These are phyloP conservation scores for Omphalea diandra DNA, from an alignment of 441 rosid species.

Conservation along the genomic window DNA sequence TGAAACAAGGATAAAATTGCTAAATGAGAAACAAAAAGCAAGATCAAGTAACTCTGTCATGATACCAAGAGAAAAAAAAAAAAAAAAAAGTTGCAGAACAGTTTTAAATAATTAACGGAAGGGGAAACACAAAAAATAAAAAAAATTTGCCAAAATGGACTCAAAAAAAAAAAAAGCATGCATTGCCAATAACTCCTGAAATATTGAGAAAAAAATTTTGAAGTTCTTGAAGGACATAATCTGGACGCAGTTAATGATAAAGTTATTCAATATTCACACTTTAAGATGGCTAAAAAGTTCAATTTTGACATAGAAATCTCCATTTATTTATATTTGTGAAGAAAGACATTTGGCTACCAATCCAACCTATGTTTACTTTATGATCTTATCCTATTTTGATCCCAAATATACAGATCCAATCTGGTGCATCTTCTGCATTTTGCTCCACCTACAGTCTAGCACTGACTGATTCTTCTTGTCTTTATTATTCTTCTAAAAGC, in stretches of 20 bases:
- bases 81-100: too few relatives aligned
- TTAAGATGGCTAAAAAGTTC: too few relatives aligned
- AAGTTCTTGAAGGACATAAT: background rate
- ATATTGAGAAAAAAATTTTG: background rate
- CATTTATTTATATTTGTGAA: background rate
- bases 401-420: background rate
- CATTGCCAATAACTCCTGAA: background rate
- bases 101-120: too few relatives aligned
- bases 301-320: background rate
- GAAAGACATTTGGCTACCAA: background rate
- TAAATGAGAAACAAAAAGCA: background rate
- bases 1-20: slow-evolving; percentile 31
- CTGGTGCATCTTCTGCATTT: background rate
- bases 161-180: background rate
- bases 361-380: background rate
- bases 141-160: slow-evolving; percentile 1
- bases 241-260: background rate
- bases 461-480: background rate
- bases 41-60: background rate
- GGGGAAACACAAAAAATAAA: background rate
- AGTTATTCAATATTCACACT: background rate
- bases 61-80: background rate
- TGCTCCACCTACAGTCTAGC: background rate
- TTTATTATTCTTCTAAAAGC: background rate
- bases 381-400: background rate